Conservation (phyloP, 2,329 filamentous ascomycete genomes). For the Curvularia eragrostidis region DNA sequence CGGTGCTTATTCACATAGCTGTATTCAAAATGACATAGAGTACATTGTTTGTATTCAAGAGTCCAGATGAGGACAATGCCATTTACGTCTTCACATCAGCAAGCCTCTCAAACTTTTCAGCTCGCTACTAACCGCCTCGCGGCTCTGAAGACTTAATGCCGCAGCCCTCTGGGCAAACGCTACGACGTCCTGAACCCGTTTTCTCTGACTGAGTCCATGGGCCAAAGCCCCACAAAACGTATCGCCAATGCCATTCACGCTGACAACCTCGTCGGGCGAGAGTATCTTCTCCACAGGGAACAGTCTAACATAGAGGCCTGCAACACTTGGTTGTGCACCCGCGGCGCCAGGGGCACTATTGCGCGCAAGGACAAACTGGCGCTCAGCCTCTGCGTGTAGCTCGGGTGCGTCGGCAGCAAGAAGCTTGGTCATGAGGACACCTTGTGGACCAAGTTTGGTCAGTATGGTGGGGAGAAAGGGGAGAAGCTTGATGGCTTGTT, state of each 20-base stretch:
- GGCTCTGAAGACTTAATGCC: conserved; percentile 76
- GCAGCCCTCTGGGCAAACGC: conserved; percentile 82
- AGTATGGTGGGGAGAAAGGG: conserved; percentile 87
- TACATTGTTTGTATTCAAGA: not conserved
- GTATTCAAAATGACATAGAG: not conserved
- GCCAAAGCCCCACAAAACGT: conserved; percentile 87
- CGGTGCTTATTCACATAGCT: no score
- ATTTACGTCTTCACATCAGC: not conserved
- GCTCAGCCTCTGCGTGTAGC: conserved; percentile 66
- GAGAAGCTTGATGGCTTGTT: conserved; percentile 82
- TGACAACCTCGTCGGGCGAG: conserved; percentile 69
- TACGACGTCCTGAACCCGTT: conserved; percentile 67
- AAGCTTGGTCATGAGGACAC: conserved; percentile 77
- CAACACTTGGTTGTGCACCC: conserved; percentile 52
- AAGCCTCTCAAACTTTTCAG: conserved; percentile 49
- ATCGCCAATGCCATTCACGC: conserved; percentile 93
- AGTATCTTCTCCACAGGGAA: conserved; percentile 71
- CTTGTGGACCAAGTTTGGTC: conserved; percentile 79
- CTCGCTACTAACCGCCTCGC: conserved; percentile 72
- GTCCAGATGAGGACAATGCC: not conserved
- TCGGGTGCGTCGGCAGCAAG: conserved; percentile 71
- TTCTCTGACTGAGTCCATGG: conserved; percentile 72
- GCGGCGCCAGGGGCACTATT: conserved; percentile 59
- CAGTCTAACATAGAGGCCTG: conserved; percentile 83
- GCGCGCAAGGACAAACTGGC: conserved; percentile 75